Base-by-base conservation (phyloP, 805 yeast species). In the Saturnispora quitensis region DNA sequence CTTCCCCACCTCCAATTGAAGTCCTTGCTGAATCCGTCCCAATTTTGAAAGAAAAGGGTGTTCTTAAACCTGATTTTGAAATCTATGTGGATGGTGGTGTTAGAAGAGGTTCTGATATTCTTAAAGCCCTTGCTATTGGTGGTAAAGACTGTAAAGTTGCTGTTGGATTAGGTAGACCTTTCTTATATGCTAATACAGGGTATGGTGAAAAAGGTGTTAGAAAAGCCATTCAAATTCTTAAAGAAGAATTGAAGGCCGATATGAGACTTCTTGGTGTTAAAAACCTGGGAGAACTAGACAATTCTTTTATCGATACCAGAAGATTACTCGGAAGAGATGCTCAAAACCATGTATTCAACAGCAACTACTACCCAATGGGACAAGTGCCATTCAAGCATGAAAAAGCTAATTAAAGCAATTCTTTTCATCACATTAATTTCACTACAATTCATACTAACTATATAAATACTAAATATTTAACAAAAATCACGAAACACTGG, bases 41-140 rank as follows among this genome's bases (percentile, higher is more conserved):
- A 10, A 60, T 71, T 3, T 65, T 82, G 48, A 64, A 62, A 45
- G 69, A 68, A 47, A 71, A 69, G 52, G 70, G 69, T 49, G 75
- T 76, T 5, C 59, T 78, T 33, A 73, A 72, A 40, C 73, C 76
- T 31, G 74, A 77, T 53, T 70, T 84, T 47, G 87, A 83, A 57
- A 76, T 86, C 9, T 84, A 71, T 62, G 65, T 86, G 25, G 93
- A 86, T 62, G 91, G 93, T 51, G 93, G 93, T 43, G 73, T 86
- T 34, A 75, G 89, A 56, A 73, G 91, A 59, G 93, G 86, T 22
- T 77, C 88, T 15, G 93, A 86, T 62, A 68, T 86, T 18, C 58
- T 86, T 51, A 86, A 86, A 61, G 91, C 91, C 0, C 65, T 86
- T n/a, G 81, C 87, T 50, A 71, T 86, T 10, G 93, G 93, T 18